Conservation (phyloP, 1,284 basidiomycete genomes). For the Apiotrichum domesticum region DNA sequence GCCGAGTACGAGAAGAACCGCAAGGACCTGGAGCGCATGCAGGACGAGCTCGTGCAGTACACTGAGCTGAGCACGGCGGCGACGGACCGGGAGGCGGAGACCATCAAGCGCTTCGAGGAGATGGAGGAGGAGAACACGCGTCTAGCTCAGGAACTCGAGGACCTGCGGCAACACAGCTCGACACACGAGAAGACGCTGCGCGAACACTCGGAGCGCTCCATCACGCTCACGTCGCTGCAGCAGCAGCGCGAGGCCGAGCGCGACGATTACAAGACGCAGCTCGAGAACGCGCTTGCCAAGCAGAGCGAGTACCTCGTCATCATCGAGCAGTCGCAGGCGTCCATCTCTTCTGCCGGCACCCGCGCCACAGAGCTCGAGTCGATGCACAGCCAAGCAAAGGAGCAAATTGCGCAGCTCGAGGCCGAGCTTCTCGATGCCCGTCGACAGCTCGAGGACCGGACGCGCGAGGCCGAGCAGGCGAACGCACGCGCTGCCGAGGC, state of each 20-base stretch:
- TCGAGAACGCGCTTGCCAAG: constrained; percentile 63
- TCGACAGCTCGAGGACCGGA: constrained; percentile 67
- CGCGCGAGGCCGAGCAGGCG: constrained; percentile 65
- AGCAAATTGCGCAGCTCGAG: constrained; percentile 64
- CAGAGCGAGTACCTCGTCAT: constrained; percentile 79
- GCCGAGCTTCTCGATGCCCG: constrained; percentile 67
- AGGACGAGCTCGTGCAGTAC: constrained; percentile 56
- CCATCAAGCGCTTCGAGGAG: constrained; percentile 70
- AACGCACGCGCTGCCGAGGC: constrained; percentile 62
- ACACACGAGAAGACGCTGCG: constrained; percentile 63
- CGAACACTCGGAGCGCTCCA: constrained; percentile 70
- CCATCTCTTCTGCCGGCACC: constrained; percentile 66
- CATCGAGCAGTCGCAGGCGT: constrained; percentile 75
- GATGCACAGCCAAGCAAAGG: constrained; percentile 63
- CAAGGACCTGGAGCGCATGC: constrained; percentile 63
- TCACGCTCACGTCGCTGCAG: constrained; percentile 66
- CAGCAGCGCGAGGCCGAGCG: constrained; percentile 78
- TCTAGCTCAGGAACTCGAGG: constrained; percentile 62
- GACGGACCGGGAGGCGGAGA: constrained; percentile 73
- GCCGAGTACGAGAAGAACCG: constrained; percentile 57
- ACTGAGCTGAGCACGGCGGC: constrained; percentile 67
- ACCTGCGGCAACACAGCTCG: constrained; percentile 63
- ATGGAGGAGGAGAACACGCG: constrained; percentile 74
- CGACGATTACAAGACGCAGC: constrained; percentile 58
- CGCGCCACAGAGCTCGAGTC: constrained; percentile 66